Conservation (phyloP, 106 monocot genomes). For the Dendrobium nobile region DNA sequence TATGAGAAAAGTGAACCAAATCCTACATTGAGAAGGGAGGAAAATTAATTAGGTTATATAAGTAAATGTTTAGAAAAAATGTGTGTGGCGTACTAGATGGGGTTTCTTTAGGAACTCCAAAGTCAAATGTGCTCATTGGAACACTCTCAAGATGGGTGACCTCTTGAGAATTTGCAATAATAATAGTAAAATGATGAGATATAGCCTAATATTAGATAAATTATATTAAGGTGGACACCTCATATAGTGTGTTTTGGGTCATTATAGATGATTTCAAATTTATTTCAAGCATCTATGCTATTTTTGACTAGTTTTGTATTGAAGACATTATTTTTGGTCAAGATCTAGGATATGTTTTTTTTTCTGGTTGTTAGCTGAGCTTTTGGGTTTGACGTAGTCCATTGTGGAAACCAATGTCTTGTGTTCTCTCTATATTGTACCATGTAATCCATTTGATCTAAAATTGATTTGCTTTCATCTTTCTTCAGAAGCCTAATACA, state of each 20-base stretch:
- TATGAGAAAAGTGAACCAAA: neutral
- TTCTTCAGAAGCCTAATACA: conserved; percentile 23
- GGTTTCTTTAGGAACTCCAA: no score
- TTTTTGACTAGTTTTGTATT: neutral
- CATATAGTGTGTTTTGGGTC: neutral
- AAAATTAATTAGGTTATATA: neutral
- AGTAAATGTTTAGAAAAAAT: neutral
- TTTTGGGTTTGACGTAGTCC: neutral
- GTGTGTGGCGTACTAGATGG: neutral
- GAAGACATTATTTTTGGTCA: neutral
- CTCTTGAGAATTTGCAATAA: neutral
- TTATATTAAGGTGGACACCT: neutral
- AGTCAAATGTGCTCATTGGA: neutral
- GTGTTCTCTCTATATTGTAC: neutral
- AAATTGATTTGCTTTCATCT: conserved; percentile 7
- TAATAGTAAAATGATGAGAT: neutral
- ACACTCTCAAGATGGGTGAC: neutral
- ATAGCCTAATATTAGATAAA: neutral
- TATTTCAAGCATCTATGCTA: neutral
- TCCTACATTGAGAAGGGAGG: neutral
- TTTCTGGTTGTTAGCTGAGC: neutral
- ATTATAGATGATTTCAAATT: neutral
- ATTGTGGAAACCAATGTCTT: neutral
- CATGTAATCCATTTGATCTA: neutral
- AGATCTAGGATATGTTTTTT: neutral